A percentile compares a stretch with the other conserved stretches of the same genome.
phyloP scores from a whole-genome alignment of 345 rosid genomes.

The Lagerstroemia speciosa region DNA sequence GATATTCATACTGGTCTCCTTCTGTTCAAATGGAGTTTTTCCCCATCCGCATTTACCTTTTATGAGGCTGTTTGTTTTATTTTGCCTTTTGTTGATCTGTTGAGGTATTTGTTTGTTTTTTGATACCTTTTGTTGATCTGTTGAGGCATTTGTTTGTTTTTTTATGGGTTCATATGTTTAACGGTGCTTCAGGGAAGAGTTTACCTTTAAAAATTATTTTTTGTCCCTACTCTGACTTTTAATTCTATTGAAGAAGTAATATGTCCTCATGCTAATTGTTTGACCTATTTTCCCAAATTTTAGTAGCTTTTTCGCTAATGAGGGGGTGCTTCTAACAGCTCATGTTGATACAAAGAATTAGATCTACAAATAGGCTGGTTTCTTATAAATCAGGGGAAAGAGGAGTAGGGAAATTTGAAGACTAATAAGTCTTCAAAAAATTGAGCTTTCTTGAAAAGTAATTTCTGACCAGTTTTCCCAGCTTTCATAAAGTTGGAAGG shows the following conservation, averaged over 20 bases:
- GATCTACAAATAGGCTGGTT: neutral
- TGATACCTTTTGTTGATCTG: slow-evolving; percentile 1
- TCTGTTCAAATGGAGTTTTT: neutral
- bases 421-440: neutral
- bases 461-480: neutral
- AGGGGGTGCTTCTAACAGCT: neutral
- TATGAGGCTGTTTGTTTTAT: neutral
- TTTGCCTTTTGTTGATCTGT: neutral
- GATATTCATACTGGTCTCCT: neutral
- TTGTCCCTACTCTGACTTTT: neutral
- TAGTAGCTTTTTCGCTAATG: neutral
- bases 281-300: neutral
- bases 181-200: neutral
- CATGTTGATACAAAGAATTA: neutral
- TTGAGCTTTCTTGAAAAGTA: neutral
- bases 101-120: neutral
- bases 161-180: neutral
- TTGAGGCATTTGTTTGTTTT: neutral
- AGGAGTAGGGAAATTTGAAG: neutral
- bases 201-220: neutral
- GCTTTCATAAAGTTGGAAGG: neutral
- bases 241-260: neutral
- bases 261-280: neutral
- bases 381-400: neutral
- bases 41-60: neutral